These are phyloP conservation scores for Cladosporium sp. DNA, from an alignment of 2,329 filamentous ascomycete species.

Conservation along the genomic window DNA sequence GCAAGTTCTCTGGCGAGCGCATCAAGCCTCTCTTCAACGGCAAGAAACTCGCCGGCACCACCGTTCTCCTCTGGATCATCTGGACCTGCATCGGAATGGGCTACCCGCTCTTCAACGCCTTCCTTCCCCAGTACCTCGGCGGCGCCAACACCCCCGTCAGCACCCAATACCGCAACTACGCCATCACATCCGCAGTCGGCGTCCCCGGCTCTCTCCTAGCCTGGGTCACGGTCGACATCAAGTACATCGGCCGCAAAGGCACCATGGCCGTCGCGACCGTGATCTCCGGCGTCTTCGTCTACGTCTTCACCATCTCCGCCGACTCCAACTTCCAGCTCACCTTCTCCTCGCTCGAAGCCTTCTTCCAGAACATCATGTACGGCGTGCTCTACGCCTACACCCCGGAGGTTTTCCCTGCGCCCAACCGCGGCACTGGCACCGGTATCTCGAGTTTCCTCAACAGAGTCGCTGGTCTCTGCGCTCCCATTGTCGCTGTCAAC, in stretches of 20 bases:
- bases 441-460: conserved; percentile 71
- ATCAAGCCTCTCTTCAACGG: conserved; percentile 60
- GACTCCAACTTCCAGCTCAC: conserved; percentile 57
- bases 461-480: conserved; percentile 61
- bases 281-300: conserved; percentile 64
- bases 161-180: conserved; percentile 71
- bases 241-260: conserved; percentile 67
- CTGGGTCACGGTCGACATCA: conserved; percentile 67
- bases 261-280: conserved; percentile 67
- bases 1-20: conserved; percentile 62
- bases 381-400: conserved; percentile 74
- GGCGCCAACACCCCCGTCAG: conserved; percentile 31
- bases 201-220: conserved; percentile 74
- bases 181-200: conserved; percentile 72
- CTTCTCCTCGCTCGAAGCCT: conserved; percentile 65
- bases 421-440: conserved; percentile 66
- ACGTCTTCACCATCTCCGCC: conserved; percentile 59
- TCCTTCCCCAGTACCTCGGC: conserved; percentile 80
- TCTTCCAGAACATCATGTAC: conserved; percentile 71
- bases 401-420: conserved; percentile 71
- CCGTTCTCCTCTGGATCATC: conserved; percentile 64
- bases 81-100: conserved; percentile 83
- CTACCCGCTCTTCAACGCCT: conserved; percentile 84
- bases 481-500: conserved; percentile 60
- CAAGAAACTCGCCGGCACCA: conserved; percentile 46